Percentiles rank a stretch among this genome's conserved stretches.
phyloP scores from a whole-genome alignment of 441 rosid species.

The Erodium texanum region DNA sequence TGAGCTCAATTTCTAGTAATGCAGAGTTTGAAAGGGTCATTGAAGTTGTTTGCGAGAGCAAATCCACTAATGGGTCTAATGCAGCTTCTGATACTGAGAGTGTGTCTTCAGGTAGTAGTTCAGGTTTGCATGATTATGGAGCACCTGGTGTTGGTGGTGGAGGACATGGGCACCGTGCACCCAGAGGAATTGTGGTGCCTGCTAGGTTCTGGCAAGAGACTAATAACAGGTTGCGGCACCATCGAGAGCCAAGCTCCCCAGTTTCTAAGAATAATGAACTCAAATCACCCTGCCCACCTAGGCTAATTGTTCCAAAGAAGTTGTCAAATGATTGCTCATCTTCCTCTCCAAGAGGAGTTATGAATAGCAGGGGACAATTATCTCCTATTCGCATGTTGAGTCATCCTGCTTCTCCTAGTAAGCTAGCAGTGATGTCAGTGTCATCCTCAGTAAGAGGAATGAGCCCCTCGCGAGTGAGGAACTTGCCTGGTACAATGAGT shows the following conservation, averaged over 20 bases:
- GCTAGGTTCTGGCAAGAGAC: slow-evolving; percentile 58
- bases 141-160: slow-evolving; percentile 13
- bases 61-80: slow-evolving; percentile 24
- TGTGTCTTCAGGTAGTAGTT: slow-evolving; percentile 60
- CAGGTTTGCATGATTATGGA: slow-evolving; percentile 30
- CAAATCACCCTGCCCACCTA: slow-evolving; percentile 30
- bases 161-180: slow-evolving; percentile 23
- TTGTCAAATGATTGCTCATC: slow-evolving; percentile 38
- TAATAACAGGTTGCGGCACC: slow-evolving; percentile 30
- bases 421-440: slow-evolving; percentile 32
- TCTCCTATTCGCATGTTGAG: slow-evolving; percentile 41
- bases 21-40: slow-evolving; percentile 25
- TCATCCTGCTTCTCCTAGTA: slow-evolving; percentile 72
- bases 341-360: slow-evolving; percentile 44
- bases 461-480: slow-evolving; percentile 68
- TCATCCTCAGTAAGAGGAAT: slow-evolving; percentile 56
- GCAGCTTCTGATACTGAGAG: slow-evolving; percentile 66
- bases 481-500: slow-evolving; percentile 28
- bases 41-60: slow-evolving; percentile 10
- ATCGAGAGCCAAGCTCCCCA: slow-evolving; percentile 33
- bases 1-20: slow-evolving; percentile 37
- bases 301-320: slow-evolving; percentile 37
- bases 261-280: slow-evolving; percentile 26
- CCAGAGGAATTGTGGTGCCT: slow-evolving; percentile 36
- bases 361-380: slow-evolving; percentile 35